Percentiles rank a stretch among this genome's conserved stretches.
Conservation (phyloP, 2,329 filamentous ascomycete species). For the Reticulascus tulasneorum region DNA sequence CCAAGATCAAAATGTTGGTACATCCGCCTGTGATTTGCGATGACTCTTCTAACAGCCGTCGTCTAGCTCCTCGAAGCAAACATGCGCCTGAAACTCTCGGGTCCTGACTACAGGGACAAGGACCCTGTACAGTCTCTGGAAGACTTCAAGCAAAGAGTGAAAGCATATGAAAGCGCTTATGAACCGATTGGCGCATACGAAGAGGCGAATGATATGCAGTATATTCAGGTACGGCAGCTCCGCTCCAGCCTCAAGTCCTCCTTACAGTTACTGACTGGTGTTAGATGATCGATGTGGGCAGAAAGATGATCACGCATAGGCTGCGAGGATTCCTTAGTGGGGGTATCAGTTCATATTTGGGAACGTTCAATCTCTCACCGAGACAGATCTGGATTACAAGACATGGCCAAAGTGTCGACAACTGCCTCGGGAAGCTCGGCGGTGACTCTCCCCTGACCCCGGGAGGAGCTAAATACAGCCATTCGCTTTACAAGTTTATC, state of each 20-base stretch:
- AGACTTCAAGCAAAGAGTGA: slow-evolving; percentile 91
- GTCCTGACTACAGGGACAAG: slow-evolving; percentile 93
- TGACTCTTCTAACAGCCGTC: slow-evolving; percentile 1
- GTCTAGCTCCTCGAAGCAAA: slow-evolving; percentile 77
- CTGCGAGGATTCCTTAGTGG: slow-evolving; percentile 88
- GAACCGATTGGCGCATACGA: slow-evolving; percentile 87
- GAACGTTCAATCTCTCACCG: slow-evolving; percentile 94
- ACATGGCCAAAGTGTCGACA: slow-evolving; percentile 88
- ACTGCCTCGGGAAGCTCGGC: slow-evolving; percentile 81
- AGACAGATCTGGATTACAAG: slow-evolving; percentile 97
- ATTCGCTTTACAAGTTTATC: slow-evolving; percentile 78
- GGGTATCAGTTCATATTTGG: slow-evolving; percentile 88
- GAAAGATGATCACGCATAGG: slow-evolving; percentile 88
- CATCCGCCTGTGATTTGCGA: neutral
- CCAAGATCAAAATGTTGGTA: slow-evolving; percentile 65
- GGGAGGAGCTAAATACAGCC: slow-evolving; percentile 74
- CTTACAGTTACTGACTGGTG: slow-evolving; percentile 21
- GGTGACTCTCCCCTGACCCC: slow-evolving; percentile 83
- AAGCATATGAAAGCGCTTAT: slow-evolving; percentile 91
- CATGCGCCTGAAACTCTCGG: slow-evolving; percentile 93
- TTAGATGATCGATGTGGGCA: slow-evolving; percentile 91
- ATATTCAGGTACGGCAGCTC: slow-evolving; percentile 62
- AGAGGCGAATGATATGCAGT: slow-evolving; percentile 85
- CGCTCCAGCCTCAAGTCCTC: too few species aligned
- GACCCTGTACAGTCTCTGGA: slow-evolving; percentile 79